Evolutionary conservation across 1,284 basidiomycete genomes (phyloP), one percentile per base, ranked within the genome.

Genomic region (Puccinia horiana): DNA sequence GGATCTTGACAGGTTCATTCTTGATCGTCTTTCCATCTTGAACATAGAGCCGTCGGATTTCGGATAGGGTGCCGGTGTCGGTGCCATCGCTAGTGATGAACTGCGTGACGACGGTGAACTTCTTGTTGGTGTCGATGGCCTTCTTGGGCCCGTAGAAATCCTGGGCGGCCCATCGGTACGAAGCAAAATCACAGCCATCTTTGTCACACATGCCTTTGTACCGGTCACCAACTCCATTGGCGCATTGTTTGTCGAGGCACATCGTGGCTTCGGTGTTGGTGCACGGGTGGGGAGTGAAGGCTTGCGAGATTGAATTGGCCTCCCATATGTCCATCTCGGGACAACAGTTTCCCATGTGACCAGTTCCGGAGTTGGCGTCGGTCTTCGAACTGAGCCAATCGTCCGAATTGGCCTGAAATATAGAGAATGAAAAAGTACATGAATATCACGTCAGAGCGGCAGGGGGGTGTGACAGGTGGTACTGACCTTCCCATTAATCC

Each of bases 401-500:
- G 84, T 76, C 42, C 85, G 84, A 40, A 84, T 83, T 75, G 84
- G 84, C n/a, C 88, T 86, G 16, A 88, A 88, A 23, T 14, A n/a
- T 40, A 40, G 2, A 23, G 3, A 54, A 20, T 0, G n/a, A 67
- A 29, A 26, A 16, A 40, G 16, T 11, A 63, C 18, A 42, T 29
- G 12, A 5, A 26, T 49, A n/a, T 77, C n/a, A 42, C 23, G 9
- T 0, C 29, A 2, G 4, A 20, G 37, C 23, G 11, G 20, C 58
- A 49, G n/a, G 18, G 16, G 2, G 40, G 14, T 23, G 54, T 56
- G 32, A 4, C 40, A 74, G 2, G 52, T 35, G 42, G 20, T 37
- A 83, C 87, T 81, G 84, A 90, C 90, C 87, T 87, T 85, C 83
- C 90, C 90, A 85, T 89, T 88, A 85, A 90, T 90, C 86, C 90